A percentile compares a stretch with the other conserved stretches of the same genome.
phyloP scores from a whole-genome alignment of 768 basidiomycete genomes.

The Pulveroboletus sp. region DNA sequence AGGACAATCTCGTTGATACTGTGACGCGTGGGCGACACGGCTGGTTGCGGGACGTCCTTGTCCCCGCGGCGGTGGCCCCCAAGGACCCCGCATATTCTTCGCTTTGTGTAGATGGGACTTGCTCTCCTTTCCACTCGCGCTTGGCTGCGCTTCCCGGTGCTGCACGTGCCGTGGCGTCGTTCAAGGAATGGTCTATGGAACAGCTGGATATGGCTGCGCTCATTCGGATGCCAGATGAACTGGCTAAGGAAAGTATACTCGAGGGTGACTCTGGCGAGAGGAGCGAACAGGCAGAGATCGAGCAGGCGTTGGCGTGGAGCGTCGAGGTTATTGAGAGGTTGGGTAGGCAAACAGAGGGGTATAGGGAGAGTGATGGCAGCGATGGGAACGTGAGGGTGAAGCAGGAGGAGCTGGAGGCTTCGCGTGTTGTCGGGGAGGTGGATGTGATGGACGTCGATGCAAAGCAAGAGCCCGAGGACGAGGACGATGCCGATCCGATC shows the following conservation, averaged over 20 bases:
- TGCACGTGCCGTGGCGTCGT: not conserved
- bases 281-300: slow-evolving; percentile 29
- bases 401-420: slow-evolving; percentile 10
- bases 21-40: slow-evolving; percentile 40
- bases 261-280: slow-evolving; percentile 13
- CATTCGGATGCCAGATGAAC: slow-evolving; percentile 38
- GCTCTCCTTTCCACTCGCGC: slow-evolving; percentile 12
- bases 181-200: slow-evolving; percentile 12
- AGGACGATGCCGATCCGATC: not conserved
- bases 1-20: slow-evolving; percentile 36
- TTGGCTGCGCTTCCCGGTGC: slow-evolving; percentile 11
- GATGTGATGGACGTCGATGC: slow-evolving; percentile 20
- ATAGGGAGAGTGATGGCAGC: not conserved
- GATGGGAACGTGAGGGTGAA: slow-evolving; percentile 10
- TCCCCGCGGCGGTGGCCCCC: not conserved
- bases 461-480: slow-evolving; percentile 3
- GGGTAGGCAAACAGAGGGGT: not conserved
- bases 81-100: not conserved
- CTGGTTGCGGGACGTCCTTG: slow-evolving; percentile 28
- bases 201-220: slow-evolving; percentile 42
- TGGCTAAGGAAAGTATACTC: slow-evolving; percentile 28
- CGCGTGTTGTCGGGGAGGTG: not conserved
- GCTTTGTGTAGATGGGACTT: not conserved
- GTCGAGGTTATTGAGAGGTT: slow-evolving; percentile 48
- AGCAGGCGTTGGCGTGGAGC: slow-evolving; percentile 50